Base-by-base conservation (phyloP, 2,329 filamentous ascomycete species). In the Aspergillus uvarum region DNA sequence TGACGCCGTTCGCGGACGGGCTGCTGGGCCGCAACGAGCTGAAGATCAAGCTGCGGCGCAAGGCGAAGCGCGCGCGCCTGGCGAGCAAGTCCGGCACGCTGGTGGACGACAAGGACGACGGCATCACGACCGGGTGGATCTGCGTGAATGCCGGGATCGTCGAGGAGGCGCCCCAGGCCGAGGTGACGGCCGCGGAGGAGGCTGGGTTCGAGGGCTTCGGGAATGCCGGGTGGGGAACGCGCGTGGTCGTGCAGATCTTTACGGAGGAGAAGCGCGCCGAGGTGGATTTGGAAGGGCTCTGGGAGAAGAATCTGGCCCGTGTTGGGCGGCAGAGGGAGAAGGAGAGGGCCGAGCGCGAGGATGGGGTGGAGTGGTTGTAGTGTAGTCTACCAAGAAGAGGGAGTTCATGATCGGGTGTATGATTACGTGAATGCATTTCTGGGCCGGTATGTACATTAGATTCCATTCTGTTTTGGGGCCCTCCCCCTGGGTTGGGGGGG, bases 121-220 rank as follows among this genome's bases (percentile, higher is more conserved):
- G 93, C 2, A 90, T 96, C 55, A 88, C 89, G 12, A 97, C 94
- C 0, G 93, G 92, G 10, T 99, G 95, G 95, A 89, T 99, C 21
- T 99, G 95, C 76, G 90, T 98, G 62, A 96, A 96, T 72, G 84
- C 95, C 10, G 91, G 91, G 4, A 85, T 85, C 16, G 82, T 92
- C 1, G 85, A 89, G 48, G 83, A 84, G 22, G 80, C 66, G 2
- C 62, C 67, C 47, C 14, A 7, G 38, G 7, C 38, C 1, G 38
- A 44, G 16, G 67, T 74, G 4, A 67, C 76, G 35, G 70, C 72
- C 47, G 50, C 66, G 32, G 59, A 66, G 10, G 68, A 71, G 16
- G 63, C 65, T 16, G 68, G 63, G 5, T 86, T 93, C 59, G 87
- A 92, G 35, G 94, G 94, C 0, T 97, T 97, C 70, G 91, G 92